A percentile compares a stretch with the other conserved stretches of the same genome.
phyloP scores from a whole-genome alignment of 2,329 filamentous ascomycete genomes.

The Alternaria metachromatica region DNA sequence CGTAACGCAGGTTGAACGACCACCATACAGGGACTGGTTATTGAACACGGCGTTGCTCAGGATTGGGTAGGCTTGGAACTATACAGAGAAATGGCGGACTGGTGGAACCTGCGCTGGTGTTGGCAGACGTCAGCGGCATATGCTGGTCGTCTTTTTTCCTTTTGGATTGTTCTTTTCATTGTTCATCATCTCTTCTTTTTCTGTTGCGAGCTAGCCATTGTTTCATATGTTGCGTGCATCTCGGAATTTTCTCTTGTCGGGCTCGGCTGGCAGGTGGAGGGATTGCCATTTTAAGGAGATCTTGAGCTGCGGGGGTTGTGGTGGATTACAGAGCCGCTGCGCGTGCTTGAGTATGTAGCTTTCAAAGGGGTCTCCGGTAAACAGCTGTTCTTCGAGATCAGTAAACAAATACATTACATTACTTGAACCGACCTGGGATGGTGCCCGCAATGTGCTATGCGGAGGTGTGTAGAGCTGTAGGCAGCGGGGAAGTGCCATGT shows the following conservation, averaged over 20 bases:
- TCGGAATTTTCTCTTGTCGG: constrained; percentile 23
- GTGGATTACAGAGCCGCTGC: constrained; percentile 37
- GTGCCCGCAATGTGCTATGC: not conserved
- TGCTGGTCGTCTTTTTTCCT: constrained; percentile 19
- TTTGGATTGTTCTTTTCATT: constrained; percentile 15
- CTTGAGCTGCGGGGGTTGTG: constrained; percentile 30
- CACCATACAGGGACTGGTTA: constrained; percentile 38
- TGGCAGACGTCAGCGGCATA: constrained; percentile 24
- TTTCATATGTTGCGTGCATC: constrained; percentile 7
- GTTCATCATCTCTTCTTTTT: constrained; percentile 17
- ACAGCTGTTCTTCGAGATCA: constrained; percentile 25
- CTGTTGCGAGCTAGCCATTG: constrained; percentile 10
- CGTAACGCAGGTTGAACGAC: constrained; percentile 49
- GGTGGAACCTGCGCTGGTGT: constrained; percentile 42
- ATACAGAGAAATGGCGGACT: constrained; percentile 40
- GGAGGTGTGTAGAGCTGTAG: not conserved
- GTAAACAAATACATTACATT: constrained; percentile 34
- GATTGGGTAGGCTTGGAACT: constrained; percentile 26
- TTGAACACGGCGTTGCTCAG: constrained; percentile 43
- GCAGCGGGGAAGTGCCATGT: constrained; percentile 1
- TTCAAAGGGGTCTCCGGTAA: constrained; percentile 34
- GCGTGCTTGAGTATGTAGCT: constrained; percentile 37
- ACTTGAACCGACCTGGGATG: constrained; percentile 13
- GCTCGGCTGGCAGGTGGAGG: constrained; percentile 25
- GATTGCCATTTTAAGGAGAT: constrained; percentile 19